Evolutionary conservation across 1,139 yeast genomes (phyloP).

Genomic region (Suhomyces maxii): DNA sequence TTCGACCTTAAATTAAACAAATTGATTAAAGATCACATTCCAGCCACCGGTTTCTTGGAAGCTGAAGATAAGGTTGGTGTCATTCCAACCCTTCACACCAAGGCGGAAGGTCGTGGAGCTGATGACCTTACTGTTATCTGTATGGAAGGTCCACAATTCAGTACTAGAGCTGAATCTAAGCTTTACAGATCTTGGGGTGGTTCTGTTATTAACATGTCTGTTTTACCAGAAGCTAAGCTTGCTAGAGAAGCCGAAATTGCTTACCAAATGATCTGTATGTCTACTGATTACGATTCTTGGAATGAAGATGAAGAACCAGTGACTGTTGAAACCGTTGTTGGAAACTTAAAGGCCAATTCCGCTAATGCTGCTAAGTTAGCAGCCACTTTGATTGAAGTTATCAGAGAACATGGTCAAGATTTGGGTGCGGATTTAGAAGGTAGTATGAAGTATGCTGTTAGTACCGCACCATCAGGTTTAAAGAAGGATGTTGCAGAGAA

Average conservation of each 20-base stretch:
- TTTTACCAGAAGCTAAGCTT: slow-evolving; percentile 90
- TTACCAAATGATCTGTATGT: slow-evolving; percentile 98
- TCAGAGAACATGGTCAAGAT: slow-evolving; percentile 56
- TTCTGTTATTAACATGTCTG: slow-evolving; percentile 93
- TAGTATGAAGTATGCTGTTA: slow-evolving; percentile 75
- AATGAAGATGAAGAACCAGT: slow-evolving; percentile 93
- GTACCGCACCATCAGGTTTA: slow-evolving; percentile 77
- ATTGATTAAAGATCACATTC: slow-evolving; percentile 59
- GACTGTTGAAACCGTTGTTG: slow-evolving; percentile 93
- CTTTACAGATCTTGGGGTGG: slow-evolving; percentile 92
- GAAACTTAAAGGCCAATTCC: slow-evolving; percentile 83
- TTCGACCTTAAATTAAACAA: slow-evolving; percentile 74
- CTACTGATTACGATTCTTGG: slow-evolving; percentile 99
- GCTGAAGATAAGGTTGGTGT: slow-evolving; percentile 35
- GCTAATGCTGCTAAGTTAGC: slow-evolving; percentile 83
- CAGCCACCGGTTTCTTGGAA: slow-evolving; percentile 53
- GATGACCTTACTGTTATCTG: slow-evolving; percentile 85
- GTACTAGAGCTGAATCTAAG: slow-evolving; percentile 95
- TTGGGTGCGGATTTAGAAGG: slow-evolving; percentile 74
- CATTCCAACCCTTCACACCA: slow-evolving; percentile 58
- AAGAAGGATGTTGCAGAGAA: slow-evolving; percentile 71
- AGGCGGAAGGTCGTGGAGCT: slow-evolving; percentile 44
- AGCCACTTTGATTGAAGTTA: slow-evolving; percentile 60
- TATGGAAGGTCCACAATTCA: slow-evolving; percentile 99
- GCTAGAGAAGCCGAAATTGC: slow-evolving; percentile 97